Evolutionary conservation across 1,284 basidiomycete species (phyloP), one percentile per base, ranked within the genome.

Genomic region (Ceratobasidium sp.): DNA sequence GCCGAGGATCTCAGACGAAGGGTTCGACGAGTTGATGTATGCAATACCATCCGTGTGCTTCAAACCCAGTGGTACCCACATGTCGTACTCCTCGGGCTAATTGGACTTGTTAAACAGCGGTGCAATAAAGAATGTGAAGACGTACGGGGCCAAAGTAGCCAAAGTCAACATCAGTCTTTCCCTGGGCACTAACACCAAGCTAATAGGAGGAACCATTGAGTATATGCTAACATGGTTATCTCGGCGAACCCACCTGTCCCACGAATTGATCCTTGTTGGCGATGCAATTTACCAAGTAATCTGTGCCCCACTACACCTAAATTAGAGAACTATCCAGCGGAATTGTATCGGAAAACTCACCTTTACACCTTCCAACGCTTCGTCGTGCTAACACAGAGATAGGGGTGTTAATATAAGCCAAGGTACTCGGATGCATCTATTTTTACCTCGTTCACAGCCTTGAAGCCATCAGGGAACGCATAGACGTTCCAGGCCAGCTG

Each of bases 1-100:
- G 27, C 70, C 70, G 21, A 71, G 70, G 23, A 71, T 71, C 30
- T 71, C 70, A 27, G 70, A 71, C 41, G 70, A 71, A 5, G 70
- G 70, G 50, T 69, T 71, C 13, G 67, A 53, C 21, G 70, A 71
- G 52, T 71, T 71, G 57, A 71, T 71, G 64, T 71, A 71, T 29
- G 70, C 66, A 29, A 71, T 59, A 11, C 70, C 70, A 33, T 57
- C 67, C 21, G 70, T 59, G 44, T 69, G 70, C 19, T 50, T 62
- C 25, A 71, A 46, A 1, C 50, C 33, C 13, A 52, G 7, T 2
- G 70, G 70, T 1, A 71, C 70, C 70, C 70, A 71, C 42, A 69
- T 30, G 30, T 71, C 67, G 58, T 71, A 71, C 21, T 71, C 70
- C 58, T 71, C 70, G 7, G 70, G 67, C 70, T 71, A 19, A 19